A percentile compares a stretch with the other conserved stretches of the same genome.
phyloP scores from a whole-genome alignment of 768 basidiomycete genomes.

The Tulasnella sp. region DNA sequence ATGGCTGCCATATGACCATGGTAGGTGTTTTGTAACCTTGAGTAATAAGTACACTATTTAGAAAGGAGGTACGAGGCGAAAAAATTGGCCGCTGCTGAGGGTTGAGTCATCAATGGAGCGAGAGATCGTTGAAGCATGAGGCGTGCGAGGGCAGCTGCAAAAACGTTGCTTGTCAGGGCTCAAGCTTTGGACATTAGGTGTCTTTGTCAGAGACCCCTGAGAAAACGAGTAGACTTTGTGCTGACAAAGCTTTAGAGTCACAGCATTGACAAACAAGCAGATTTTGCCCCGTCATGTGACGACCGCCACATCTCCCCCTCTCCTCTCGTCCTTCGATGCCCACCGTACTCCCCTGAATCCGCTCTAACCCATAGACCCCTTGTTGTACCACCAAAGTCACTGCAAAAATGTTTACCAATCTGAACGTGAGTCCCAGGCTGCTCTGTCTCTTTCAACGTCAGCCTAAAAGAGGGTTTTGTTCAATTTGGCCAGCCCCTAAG shows the following conservation, averaged over 20 bases:
- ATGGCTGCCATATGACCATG: too few species aligned
- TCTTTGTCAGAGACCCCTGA: neutral
- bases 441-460: neutral
- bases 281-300: constrained; percentile 9
- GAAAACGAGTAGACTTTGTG: neutral
- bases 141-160: neutral
- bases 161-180: neutral
- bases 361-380: neutral
- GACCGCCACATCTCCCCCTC: constrained; percentile 10
- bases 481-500: constrained; percentile 1
- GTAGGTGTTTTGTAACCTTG: too few species aligned
- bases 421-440: neutral
- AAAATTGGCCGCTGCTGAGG: neutral
- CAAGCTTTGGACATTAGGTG: neutral
- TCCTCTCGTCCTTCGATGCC: constrained; percentile 3
- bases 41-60: too few species aligned
- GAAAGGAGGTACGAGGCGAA: neutral
- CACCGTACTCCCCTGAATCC: constrained; percentile 2
- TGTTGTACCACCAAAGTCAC: constrained; percentile 9
- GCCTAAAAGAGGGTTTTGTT: neutral
- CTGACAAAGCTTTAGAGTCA: neutral
- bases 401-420: constrained; percentile 8
- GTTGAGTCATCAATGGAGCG: neutral
- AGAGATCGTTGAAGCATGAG: neutral
- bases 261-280: constrained; percentile 7